Evolutionary conservation across 331 rosid genomes (phyloP).

Genomic region (Pyrus hybrid): DNA sequence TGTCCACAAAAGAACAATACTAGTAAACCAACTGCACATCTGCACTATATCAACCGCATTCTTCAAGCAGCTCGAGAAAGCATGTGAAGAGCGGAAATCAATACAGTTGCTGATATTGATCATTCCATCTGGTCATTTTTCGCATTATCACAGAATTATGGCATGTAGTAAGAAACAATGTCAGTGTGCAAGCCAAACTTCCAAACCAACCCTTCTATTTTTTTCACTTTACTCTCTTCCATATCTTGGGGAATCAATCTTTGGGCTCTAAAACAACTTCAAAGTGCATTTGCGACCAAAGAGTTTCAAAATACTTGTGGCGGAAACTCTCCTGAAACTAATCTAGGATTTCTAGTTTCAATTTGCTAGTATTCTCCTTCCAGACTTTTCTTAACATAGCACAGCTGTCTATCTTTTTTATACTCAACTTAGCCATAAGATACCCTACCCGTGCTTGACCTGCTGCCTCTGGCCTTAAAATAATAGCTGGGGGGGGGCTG

Average conservation of each 20-base stretch:
- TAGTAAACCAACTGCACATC: too few relatives aligned
- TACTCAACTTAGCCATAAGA: constrained; percentile 42
- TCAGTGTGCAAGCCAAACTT: background rate
- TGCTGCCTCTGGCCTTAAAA: constrained; percentile 65
- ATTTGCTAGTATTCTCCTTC: constrained; percentile 55
- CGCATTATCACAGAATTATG: too few relatives aligned
- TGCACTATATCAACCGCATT: too few relatives aligned
- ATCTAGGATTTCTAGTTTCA: constrained; percentile 55
- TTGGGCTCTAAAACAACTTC: constrained; percentile 44
- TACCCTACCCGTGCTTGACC: constrained; percentile 78
- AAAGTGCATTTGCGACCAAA: constrained; percentile 61
- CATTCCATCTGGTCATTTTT: too few relatives aligned
- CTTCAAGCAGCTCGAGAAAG: too few relatives aligned
- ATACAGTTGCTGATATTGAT: too few relatives aligned
- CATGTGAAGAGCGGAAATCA: too few relatives aligned
- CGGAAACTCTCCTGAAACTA: constrained; percentile 74
- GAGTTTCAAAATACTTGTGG: constrained; percentile 23
- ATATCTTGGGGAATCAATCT: constrained; percentile 27
- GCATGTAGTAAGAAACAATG: too few relatives aligned
- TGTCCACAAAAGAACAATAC: too few relatives aligned
- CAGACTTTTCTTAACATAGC: too few relatives aligned
- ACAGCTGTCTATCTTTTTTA: constrained; percentile 37
- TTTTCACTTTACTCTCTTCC: constrained; percentile 29
- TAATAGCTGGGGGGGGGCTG: constrained; percentile 65
- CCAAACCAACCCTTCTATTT: background rate